These are phyloP conservation scores for Alternaria atra DNA, from an alignment of 2,329 filamentous ascomycete genomes.

Conservation along the genomic window DNA sequence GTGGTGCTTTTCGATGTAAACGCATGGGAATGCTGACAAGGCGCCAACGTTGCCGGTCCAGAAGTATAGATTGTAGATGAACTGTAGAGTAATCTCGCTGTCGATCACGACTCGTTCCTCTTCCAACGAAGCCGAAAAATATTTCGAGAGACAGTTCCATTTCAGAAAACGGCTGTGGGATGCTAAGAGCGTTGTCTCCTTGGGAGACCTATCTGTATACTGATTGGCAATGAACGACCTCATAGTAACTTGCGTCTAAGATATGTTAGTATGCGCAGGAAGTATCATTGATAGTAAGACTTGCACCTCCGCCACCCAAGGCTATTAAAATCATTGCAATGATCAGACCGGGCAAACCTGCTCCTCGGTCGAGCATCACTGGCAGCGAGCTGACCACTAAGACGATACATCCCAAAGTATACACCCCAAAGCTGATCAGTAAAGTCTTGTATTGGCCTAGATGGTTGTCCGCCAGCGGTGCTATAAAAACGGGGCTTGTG, in stretches of 20 bases:
- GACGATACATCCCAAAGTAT: conserved; percentile 33
- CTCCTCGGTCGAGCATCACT: conserved; percentile 26
- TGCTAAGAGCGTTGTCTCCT: conserved; percentile 19
- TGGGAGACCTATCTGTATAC: conserved; percentile 35
- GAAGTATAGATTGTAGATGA: conserved; percentile 53
- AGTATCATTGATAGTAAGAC: neutral
- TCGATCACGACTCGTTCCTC: conserved; percentile 49
- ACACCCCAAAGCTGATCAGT: conserved; percentile 42
- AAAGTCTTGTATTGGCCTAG: conserved; percentile 53
- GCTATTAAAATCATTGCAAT: conserved; percentile 50
- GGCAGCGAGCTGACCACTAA: conserved; percentile 36
- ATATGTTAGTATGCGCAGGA: neutral
- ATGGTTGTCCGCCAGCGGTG: conserved; percentile 51
- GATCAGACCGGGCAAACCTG: conserved; percentile 39
- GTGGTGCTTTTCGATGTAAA: conserved; percentile 71
- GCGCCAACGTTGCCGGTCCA: conserved; percentile 70
- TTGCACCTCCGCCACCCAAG: conserved; percentile 49
- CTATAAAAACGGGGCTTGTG: conserved; percentile 47
- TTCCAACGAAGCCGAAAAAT: conserved; percentile 19
- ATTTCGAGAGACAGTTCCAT: neutral
- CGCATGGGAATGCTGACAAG: conserved; percentile 69
- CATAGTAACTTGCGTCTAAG: conserved; percentile 43
- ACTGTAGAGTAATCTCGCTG: conserved; percentile 47
- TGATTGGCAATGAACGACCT: conserved; percentile 51
- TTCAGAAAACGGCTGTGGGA: neutral